Evolutionary conservation across 352 stramenopile genomes (phyloP), one percentile per base, ranked within the genome.

Genomic region (Phytophthora uliginosa): DNA sequence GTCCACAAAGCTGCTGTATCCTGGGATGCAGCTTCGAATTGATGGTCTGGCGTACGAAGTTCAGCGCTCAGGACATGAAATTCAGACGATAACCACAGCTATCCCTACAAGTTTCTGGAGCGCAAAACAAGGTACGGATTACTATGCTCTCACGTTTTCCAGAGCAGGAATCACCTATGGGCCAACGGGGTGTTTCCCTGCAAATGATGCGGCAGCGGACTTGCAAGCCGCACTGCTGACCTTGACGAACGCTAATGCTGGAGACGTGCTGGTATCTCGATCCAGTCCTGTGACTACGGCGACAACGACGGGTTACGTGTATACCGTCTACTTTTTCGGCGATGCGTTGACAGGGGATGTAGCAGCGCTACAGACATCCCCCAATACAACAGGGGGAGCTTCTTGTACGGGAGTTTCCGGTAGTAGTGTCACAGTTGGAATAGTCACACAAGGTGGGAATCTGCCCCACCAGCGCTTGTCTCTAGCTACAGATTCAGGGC

Each of bases 271-370:
- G 28, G 89, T 96, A 1, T 91, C 88, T 18, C 78, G 76, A 13
- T 62, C 62, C 1, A 84, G 87, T 5, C 84, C 81, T 4, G 58
- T 85, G 0, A 77, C 59, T 5, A 79, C 61, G 0, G 72, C 69
- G 7, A 50, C 82, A 33, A 20, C 52, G 1, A 92, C 69, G 34
- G 84, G 81, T 0, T 98, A 98, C 65, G 78, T 97, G 0, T 99
- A 97, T 69, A 93, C 85, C 15, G 78, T 99, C 24, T 99, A 99
- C 73, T 99, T 99, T 58, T 57, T 90, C 20, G 97, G 97, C 20
- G 70, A 81, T 6, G 71, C 72, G 3, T 82, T 99, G 9, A 45
- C 91, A 18, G 95, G 96, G 2, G 86, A 99, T 73, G 84, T 99
- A 6, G 76, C 87, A 0, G 65, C 53, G 1, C 69, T 96, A 4